These are phyloP conservation scores for Zelonia costaricensis DNA, from an alignment of 208 protist species.

Conservation along the genomic window DNA sequence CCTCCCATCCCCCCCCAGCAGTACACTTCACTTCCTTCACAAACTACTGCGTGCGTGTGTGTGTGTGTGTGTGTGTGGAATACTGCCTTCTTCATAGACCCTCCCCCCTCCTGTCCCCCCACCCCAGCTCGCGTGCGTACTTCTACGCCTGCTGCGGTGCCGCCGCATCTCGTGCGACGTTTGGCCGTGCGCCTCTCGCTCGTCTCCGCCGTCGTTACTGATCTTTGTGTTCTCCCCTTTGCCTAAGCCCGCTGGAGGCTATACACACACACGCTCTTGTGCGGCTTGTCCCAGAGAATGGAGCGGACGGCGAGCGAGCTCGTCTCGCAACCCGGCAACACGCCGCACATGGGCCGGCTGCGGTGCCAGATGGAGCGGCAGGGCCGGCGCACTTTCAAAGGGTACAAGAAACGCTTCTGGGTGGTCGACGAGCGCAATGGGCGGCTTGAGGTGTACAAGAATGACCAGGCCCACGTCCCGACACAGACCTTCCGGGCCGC, in stretches of 20 bases:
- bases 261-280: neutral
- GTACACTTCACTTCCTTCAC: no score
- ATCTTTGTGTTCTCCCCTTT: neutral
- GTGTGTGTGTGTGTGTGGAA: neutral
- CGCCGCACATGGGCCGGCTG: conserved; percentile 67
- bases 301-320: conserved; percentile 22
- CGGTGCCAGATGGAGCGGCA: conserved; percentile 55
- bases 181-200: no score
- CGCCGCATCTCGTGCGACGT: no score
- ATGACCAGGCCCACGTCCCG: conserved; percentile 78
- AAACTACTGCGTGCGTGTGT: neutral
- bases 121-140: no score
- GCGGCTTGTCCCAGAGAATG: neutral
- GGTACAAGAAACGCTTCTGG: conserved; percentile 86
- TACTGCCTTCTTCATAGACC: no score
- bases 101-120: no score
- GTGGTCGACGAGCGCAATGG: conserved; percentile 60
- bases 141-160: no score
- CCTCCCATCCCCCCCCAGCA: no score
- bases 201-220: neutral
- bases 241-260: neutral
- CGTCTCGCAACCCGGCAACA: conserved; percentile 18
- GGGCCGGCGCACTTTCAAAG: conserved; percentile 36
- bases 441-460: conserved; percentile 81
- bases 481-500: conserved; percentile 41